Evolutionary conservation across 176 grass and related monocot genomes (phyloP).

Genomic region (Bolboschoenus planiculmis): DNA sequence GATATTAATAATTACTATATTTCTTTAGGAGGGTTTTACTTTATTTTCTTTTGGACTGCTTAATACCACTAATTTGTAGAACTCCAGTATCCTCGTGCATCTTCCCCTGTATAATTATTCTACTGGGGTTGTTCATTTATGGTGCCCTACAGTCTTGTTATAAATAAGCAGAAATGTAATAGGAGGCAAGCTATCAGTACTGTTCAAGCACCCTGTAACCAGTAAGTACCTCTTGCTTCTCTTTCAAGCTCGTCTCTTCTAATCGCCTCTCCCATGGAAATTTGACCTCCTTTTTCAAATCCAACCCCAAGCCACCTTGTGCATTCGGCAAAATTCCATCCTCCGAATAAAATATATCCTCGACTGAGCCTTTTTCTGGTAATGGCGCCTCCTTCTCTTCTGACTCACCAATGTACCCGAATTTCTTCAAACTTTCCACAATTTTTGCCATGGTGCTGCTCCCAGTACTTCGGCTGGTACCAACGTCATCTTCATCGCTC

Average conservation of each 20-base stretch:
- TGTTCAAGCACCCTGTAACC: not conserved
- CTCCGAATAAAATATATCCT: constrained; percentile 74
- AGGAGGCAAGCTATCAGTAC: not conserved
- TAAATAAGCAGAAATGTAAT: not conserved
- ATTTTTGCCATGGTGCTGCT: constrained; percentile 79
- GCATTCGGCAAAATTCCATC: constrained; percentile 71
- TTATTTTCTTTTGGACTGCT: not conserved
- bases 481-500: constrained; percentile 51
- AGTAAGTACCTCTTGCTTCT: not conserved
- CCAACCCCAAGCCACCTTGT: constrained; percentile 38
- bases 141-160: not conserved
- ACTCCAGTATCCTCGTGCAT: not conserved
- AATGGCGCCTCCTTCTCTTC: constrained; percentile 19
- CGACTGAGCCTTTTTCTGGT: constrained; percentile 61
- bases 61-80: not conserved
- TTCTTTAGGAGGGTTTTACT: not conserved
- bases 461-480: constrained; percentile 49
- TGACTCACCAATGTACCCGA: constrained; percentile 50
- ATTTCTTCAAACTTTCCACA: constrained; percentile 58
- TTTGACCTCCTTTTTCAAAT: constrained; percentile 33
- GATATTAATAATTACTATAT: not conserved
- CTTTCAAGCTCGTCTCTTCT: constrained; percentile 1
- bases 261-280: constrained; percentile 80
- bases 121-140: not conserved
- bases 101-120: not conserved